Conservation (phyloP, 2,329 filamentous ascomycete species). For the Thyridium curvatum region DNA sequence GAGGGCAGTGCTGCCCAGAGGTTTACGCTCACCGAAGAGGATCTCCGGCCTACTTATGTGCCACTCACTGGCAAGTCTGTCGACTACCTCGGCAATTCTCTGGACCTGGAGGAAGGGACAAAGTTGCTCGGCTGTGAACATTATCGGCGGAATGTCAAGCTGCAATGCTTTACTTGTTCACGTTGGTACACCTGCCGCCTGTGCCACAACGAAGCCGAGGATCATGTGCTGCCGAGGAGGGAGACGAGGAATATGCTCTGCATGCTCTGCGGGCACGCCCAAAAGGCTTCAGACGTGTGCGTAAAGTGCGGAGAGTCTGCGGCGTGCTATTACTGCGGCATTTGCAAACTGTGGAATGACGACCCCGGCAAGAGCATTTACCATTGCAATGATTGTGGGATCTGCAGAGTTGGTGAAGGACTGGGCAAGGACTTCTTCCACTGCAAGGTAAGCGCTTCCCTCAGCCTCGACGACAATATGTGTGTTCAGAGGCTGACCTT, state of each 20-base stretch:
- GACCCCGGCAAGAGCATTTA: slow-evolving; percentile 88
- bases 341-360: slow-evolving; percentile 97
- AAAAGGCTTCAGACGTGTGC: slow-evolving; percentile 75
- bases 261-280: slow-evolving; percentile 86
- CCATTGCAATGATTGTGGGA: slow-evolving; percentile 92
- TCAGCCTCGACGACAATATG: slow-evolving; percentile 3
- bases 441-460: slow-evolving; percentile 66
- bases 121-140: slow-evolving; percentile 73
- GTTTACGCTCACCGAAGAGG: slow-evolving; percentile 50
- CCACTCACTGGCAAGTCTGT: slow-evolving; percentile 36
- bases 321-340: slow-evolving; percentile 86
- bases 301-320: slow-evolving; percentile 67
- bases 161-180: slow-evolving; percentile 85
- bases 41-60: slow-evolving; percentile 62
- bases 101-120: slow-evolving; percentile 24
- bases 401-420: slow-evolving; percentile 85
- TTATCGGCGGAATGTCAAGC: slow-evolving; percentile 91
- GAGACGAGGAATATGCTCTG: slow-evolving; percentile 95
- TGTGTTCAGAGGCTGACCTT: too few species aligned
- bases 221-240: slow-evolving; percentile 71
- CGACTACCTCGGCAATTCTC: slow-evolving; percentile 37
- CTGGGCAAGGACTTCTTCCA: slow-evolving; percentile 96
- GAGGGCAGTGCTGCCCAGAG: slow-evolving; percentile 31
- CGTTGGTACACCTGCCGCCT: slow-evolving; percentile 94
- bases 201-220: slow-evolving; percentile 81